Conservation (phyloP, 257 asterid species). For the Fraxinus cuspidata region DNA sequence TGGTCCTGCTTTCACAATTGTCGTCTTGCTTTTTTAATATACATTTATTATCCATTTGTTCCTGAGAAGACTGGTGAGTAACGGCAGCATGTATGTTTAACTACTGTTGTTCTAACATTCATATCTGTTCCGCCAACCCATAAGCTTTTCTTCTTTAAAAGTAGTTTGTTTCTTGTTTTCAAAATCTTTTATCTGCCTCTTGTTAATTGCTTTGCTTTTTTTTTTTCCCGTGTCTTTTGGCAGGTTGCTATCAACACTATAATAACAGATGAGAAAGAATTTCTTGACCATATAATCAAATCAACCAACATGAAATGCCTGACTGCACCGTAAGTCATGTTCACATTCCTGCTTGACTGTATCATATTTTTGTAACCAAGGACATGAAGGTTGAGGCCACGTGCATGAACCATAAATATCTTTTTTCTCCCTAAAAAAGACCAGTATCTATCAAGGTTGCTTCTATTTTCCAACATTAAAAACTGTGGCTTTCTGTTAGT, state of each 20-base stretch:
- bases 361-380: neutral
- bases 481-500: neutral
- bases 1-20: neutral
- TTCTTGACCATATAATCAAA: slow-evolving; percentile 84
- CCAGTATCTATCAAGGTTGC: neutral
- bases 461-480: neutral
- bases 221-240: slow-evolving; percentile 16
- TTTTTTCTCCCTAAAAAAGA: neutral
- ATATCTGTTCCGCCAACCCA: neutral
- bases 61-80: neutral
- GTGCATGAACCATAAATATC: neutral
- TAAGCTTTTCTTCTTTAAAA: neutral
- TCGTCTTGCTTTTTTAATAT: neutral
- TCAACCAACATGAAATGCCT: slow-evolving; percentile 98
- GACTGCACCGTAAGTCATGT: slow-evolving; percentile 72
- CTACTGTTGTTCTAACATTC: neutral
- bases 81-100: neutral
- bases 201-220: neutral
- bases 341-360: slow-evolving; percentile 3
- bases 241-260: slow-evolving; percentile 98
- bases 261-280: slow-evolving; percentile 84
- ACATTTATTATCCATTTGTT: neutral
- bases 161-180: slow-evolving; percentile 4
- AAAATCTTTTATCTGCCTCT: slow-evolving; percentile 3
- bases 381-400: neutral